Evolutionary conservation across 1,139 yeast genomes (phyloP).

Genomic region (Eremothecium coryli): DNA sequence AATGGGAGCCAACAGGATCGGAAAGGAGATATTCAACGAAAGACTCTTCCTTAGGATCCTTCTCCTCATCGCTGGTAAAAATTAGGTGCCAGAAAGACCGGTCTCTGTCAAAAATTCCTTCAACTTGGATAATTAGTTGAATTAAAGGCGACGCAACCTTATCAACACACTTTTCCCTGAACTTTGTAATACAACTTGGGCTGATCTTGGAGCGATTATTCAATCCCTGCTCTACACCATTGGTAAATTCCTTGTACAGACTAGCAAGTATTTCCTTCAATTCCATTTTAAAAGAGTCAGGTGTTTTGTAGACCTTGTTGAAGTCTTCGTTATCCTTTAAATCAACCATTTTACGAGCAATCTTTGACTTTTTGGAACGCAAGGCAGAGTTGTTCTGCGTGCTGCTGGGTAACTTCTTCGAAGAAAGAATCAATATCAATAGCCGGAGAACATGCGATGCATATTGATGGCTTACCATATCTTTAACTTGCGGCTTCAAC

Average conservation of each 20-base stretch:
- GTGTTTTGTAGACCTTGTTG: slow-evolving; percentile 59
- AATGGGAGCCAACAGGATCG: slow-evolving; percentile 87
- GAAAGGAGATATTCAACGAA: slow-evolving; percentile 77
- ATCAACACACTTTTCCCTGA: slow-evolving; percentile 70
- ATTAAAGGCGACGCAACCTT: slow-evolving; percentile 81
- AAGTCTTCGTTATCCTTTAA: slow-evolving; percentile 69
- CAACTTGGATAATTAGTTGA: slow-evolving; percentile 72
- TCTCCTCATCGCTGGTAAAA: slow-evolving; percentile 37
- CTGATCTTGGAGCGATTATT: slow-evolving; percentile 23
- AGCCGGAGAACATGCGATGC: slow-evolving; percentile 83
- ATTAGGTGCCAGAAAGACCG: slow-evolving; percentile 55
- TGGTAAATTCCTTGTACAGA: slow-evolving; percentile 36
- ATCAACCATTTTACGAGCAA: slow-evolving; percentile 89
- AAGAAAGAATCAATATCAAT: slow-evolving; percentile 60
- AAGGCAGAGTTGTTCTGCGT: slow-evolving; percentile 63
- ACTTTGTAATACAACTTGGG: slow-evolving; percentile 31
- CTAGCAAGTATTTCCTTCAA: slow-evolving; percentile 39
- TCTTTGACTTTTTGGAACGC: slow-evolving; percentile 78
- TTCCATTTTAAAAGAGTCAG: slow-evolving; percentile 60
- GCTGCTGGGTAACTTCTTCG: slow-evolving; percentile 72
- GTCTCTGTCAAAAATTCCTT: slow-evolving; percentile 67
- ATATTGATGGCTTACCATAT: slow-evolving; percentile 65
- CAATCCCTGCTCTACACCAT: slow-evolving; percentile 17
- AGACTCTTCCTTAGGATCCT: slow-evolving; percentile 60
- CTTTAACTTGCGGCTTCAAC: slow-evolving; percentile 46